A percentile compares a stretch with the other conserved stretches of the same genome.
Conservation (phyloP, 192 early-diverging fungal genomes). For the Coemansia sp. region DNA sequence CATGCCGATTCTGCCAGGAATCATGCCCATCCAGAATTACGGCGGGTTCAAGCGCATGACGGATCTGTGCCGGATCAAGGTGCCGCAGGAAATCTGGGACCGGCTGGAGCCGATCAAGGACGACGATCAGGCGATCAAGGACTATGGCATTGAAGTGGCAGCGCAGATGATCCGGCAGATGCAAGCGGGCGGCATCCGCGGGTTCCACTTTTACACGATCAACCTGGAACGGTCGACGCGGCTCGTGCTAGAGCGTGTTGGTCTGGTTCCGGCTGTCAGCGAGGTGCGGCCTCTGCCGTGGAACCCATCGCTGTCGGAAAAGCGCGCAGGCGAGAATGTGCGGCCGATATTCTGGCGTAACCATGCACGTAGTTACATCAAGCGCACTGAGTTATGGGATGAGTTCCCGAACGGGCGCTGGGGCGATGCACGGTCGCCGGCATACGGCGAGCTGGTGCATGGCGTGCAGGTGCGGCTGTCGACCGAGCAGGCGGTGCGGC, state of each 20-base stretch:
- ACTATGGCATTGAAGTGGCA: constrained; percentile 83
- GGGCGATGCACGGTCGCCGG: constrained; percentile 95
- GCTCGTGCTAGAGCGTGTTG: constrained; percentile 83
- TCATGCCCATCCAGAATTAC: constrained; percentile 97
- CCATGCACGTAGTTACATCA: constrained; percentile 87
- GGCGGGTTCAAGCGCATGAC: constrained; percentile 92
- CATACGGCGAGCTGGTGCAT: constrained; percentile 77
- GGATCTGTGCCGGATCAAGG: constrained; percentile 77
- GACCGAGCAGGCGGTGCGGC: constrained; percentile 67
- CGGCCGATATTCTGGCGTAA: constrained; percentile 99
- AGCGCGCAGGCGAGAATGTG: constrained; percentile 92
- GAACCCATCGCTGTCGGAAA: constrained; percentile 76
- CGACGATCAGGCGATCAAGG: constrained; percentile 94
- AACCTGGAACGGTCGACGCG: constrained; percentile 90
- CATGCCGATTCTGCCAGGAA: constrained; percentile 88
- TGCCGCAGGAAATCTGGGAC: constrained; percentile 83
- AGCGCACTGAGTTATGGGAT: constrained; percentile 91
- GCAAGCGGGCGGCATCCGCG: constrained; percentile 66
- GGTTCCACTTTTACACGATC: constrained; percentile 96
- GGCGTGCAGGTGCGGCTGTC: constrained; percentile 83
- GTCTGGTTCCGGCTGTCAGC: constrained; percentile 72
- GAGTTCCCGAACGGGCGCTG: constrained; percentile 98
- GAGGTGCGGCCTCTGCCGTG: constrained; percentile 62
- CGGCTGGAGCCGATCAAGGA: constrained; percentile 97
- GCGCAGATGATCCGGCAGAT: constrained; percentile 84